Evolutionary conservation across 2,329 filamentous ascomycete genomes (phyloP).

Genomic region (Penicillium sp.): DNA sequence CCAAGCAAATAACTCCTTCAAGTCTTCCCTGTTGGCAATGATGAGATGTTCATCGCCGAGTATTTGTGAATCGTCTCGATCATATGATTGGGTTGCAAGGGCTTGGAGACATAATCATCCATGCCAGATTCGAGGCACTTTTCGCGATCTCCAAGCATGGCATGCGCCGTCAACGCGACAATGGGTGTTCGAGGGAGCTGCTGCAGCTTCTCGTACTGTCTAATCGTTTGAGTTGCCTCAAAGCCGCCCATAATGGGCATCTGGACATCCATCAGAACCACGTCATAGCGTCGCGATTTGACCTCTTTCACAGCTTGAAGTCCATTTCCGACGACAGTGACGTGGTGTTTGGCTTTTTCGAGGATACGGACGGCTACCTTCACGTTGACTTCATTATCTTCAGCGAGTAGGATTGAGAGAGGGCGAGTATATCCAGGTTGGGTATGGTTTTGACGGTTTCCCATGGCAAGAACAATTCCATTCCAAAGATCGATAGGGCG

Average conservation of each 20-base stretch:
- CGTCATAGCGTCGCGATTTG: constrained; percentile 82
- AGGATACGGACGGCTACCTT: constrained; percentile 90
- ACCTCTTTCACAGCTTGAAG: constrained; percentile 67
- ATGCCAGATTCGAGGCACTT: constrained; percentile 95
- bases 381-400: constrained; percentile 95
- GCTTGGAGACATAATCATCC: constrained; percentile 95
- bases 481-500: constrained; percentile 88
- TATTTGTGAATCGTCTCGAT: constrained; percentile 50
- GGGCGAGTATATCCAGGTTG: constrained; percentile 89
- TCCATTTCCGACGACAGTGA: constrained; percentile 79
- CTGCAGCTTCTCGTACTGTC: constrained; percentile 80
- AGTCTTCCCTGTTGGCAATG: neutral
- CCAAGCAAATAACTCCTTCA: neutral
- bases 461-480: constrained; percentile 86
- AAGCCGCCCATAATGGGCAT: constrained; percentile 98
- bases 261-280: constrained; percentile 95
- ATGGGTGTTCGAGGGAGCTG: constrained; percentile 79
- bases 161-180: constrained; percentile 88
- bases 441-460: constrained; percentile 85
- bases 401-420: constrained; percentile 86
- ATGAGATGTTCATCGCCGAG: constrained; percentile 16
- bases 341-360: constrained; percentile 75
- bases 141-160: constrained; percentile 93
- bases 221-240: constrained; percentile 87
- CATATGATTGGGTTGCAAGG: constrained; percentile 85